Conservation (phyloP, 768 basidiomycete genomes). For the Clitopilus passeckerianus region DNA sequence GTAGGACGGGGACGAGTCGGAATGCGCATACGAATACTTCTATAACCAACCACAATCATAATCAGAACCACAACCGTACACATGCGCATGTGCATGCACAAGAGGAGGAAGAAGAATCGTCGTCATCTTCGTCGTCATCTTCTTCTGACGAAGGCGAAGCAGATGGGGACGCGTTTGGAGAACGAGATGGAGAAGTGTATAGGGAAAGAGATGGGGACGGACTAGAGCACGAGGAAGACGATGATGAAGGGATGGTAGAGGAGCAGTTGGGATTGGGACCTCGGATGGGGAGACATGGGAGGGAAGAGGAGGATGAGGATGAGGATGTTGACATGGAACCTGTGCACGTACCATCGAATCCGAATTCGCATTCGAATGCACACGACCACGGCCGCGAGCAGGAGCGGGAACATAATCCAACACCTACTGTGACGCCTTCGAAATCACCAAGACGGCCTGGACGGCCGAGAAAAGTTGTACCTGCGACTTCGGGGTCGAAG, state of each 20-base stretch:
- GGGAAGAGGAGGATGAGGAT: neutral
- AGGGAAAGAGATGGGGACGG: too few species aligned
- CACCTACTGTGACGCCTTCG: neutral
- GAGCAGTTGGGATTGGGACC: constrained; percentile 46
- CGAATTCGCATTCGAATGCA: neutral
- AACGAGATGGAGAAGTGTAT: too few species aligned
- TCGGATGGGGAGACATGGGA: too few species aligned
- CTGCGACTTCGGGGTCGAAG: constrained; percentile 4
- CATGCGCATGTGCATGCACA: constrained; percentile 17
- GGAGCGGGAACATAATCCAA: neutral
- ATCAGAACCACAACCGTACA: too few species aligned
- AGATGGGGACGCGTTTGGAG: too few species aligned
- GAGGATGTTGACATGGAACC: neutral
- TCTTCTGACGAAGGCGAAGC: constrained; percentile 35
- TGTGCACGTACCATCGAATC: neutral
- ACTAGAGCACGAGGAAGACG: constrained; percentile 49
- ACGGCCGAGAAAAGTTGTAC: constrained; percentile 11
- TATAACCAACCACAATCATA: too few species aligned
- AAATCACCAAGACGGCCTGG: neutral
- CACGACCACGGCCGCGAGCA: neutral
- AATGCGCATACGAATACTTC: neutral
- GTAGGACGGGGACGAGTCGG: neutral
- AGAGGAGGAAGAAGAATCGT: constrained; percentile 38
- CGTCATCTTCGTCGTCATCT: too few species aligned
- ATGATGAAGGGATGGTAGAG: constrained; percentile 70